Conservation (phyloP, 148 eudicot species). For the Persicaria maculosa region DNA sequence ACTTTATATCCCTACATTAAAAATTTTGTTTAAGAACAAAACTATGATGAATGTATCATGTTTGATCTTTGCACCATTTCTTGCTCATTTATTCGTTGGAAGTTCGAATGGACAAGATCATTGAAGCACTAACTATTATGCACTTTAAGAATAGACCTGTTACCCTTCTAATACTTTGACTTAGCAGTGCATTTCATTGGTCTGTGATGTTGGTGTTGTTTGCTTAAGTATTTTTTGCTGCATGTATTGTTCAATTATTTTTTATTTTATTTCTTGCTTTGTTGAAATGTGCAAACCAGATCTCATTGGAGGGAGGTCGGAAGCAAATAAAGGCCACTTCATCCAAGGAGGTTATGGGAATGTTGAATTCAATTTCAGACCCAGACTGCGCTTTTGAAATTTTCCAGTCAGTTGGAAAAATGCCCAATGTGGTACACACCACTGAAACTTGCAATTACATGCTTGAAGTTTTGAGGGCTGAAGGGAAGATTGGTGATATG, state of each 20-base stretch:
- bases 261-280: neutral
- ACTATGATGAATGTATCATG: neutral
- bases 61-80: neutral
- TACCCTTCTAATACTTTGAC: neutral
- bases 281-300: conserved; percentile 11
- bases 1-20: neutral
- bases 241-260: neutral
- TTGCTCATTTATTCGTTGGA: neutral
- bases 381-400: conserved; percentile 39
- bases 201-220: neutral
- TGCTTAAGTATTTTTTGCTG: neutral
- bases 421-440: conserved; percentile 59
- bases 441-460: conserved; percentile 80
- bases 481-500: conserved; percentile 58
- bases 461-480: conserved; percentile 65
- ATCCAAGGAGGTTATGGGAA: conserved; percentile 33
- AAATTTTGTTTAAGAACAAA: neutral
- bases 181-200: neutral
- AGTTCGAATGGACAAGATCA: neutral
- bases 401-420: conserved; percentile 47
- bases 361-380: conserved; percentile 47
- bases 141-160: neutral
- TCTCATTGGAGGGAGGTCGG: neutral
- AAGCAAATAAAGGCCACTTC: conserved; percentile 16
- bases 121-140: conserved; percentile 1